Evolutionary conservation across 2,329 filamentous ascomycete genomes (phyloP).

Genomic region (Lachnellula cervina): DNA sequence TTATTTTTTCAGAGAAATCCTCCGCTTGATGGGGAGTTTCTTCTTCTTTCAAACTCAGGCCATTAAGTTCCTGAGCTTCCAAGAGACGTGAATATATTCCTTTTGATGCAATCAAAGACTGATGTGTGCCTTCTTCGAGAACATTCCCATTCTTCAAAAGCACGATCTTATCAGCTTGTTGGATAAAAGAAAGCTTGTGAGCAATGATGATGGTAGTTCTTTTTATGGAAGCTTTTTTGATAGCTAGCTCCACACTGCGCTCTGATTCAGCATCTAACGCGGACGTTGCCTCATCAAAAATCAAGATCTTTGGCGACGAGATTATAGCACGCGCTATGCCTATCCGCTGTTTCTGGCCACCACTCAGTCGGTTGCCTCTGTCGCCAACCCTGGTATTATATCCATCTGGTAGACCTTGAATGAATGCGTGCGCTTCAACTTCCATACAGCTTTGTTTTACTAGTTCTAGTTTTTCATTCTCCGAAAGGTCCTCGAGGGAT

Average conservation of each 20-base stretch:
- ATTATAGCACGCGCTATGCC: slow-evolving; percentile 85
- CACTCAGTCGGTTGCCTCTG: slow-evolving; percentile 80
- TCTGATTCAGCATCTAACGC: slow-evolving; percentile 90
- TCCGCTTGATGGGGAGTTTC: not conserved
- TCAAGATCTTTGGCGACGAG: slow-evolving; percentile 79
- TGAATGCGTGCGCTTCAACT: slow-evolving; percentile 89
- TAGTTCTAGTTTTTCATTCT: slow-evolving; percentile 40
- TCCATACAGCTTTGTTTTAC: slow-evolving; percentile 76
- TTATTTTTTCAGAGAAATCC: not conserved
- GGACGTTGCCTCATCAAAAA: slow-evolving; percentile 90
- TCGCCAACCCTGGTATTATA: slow-evolving; percentile 91
- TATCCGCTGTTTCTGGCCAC: slow-evolving; percentile 92
- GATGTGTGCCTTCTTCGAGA: slow-evolving; percentile 83
- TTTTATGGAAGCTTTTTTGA: slow-evolving; percentile 76
- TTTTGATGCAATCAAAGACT: slow-evolving; percentile 62
- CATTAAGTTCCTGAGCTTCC: slow-evolving; percentile 51
- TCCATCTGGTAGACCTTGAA: slow-evolving; percentile 70
- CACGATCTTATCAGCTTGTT: slow-evolving; percentile 86
- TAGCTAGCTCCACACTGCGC: slow-evolving; percentile 81
- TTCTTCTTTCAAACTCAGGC: not conserved
- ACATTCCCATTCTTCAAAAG: slow-evolving; percentile 79
- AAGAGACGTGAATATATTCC: slow-evolving; percentile 69
- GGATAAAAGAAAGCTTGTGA: slow-evolving; percentile 87
- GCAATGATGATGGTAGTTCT: slow-evolving; percentile 92
- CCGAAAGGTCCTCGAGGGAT: not conserved